phyloP scores from a whole-genome alignment of 2,329 filamentous ascomycete genomes.

The Pseudocercospora macadamiae region DNA sequence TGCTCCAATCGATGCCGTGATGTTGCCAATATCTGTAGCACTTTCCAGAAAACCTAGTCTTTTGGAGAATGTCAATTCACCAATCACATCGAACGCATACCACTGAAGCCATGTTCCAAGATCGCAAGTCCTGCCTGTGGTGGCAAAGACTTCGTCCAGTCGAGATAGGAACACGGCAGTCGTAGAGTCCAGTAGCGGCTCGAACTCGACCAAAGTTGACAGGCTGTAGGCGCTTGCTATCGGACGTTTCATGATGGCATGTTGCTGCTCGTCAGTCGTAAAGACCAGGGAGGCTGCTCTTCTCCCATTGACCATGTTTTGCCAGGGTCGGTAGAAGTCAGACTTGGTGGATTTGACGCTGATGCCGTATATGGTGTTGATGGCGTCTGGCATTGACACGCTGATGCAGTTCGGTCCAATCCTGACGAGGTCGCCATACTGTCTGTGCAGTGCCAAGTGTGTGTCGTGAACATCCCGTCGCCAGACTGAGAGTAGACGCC shows the following conservation, averaged over 20 bases:
- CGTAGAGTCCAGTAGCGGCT: constrained; percentile 75
- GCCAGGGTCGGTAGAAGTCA: constrained; percentile 23
- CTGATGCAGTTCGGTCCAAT: constrained; percentile 77
- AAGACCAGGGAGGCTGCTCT: constrained; percentile 31
- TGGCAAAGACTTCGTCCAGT: constrained; percentile 40
- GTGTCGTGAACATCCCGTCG: constrained; percentile 59
- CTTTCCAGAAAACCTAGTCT: constrained; percentile 30
- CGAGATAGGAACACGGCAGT: constrained; percentile 62
- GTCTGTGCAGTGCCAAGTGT: constrained; percentile 62
- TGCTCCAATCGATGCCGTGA: constrained; percentile 20
- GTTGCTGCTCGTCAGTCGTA: constrained; percentile 32
- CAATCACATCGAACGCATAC: constrained; percentile 49
- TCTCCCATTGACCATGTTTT: constrained; percentile 33
- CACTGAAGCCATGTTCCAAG: constrained; percentile 74
- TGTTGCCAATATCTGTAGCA: constrained; percentile 23
- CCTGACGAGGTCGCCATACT: constrained; percentile 69
- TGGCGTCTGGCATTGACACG: constrained; percentile 69
- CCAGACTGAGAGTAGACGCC: constrained; percentile 58
- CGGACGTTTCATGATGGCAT: constrained; percentile 33
- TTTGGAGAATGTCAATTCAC: constrained; percentile 30
- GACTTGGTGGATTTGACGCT: constrained; percentile 25
- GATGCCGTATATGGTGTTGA: constrained; percentile 59
- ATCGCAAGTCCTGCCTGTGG: constrained; percentile 54
- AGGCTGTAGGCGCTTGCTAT: constrained; percentile 42
- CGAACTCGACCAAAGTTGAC: constrained; percentile 73